These are phyloP conservation scores for Poa annua DNA, from an alignment of 176 grass and related monocot genomes.

Conservation along the genomic window DNA sequence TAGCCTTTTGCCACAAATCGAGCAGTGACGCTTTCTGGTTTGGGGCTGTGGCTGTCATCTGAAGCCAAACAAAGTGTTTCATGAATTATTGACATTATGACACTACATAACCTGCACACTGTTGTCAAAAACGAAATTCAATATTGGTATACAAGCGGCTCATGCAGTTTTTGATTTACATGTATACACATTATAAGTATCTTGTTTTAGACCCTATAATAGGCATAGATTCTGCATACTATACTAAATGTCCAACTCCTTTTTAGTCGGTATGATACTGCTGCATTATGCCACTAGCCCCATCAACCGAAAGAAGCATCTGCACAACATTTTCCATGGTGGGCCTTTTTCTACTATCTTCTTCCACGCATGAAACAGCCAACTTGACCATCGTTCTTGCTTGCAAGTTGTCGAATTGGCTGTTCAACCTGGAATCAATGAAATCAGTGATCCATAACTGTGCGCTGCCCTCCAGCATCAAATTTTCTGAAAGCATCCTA, in stretches of 20 bases:
- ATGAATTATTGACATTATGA: neutral
- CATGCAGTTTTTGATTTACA: neutral
- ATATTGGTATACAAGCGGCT: neutral
- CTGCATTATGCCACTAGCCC: slow-evolving; percentile 10
- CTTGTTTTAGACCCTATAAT: neutral
- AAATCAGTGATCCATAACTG: slow-evolving; percentile 8
- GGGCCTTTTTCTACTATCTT: slow-evolving; percentile 51
- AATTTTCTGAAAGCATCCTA: slow-evolving; percentile 36
- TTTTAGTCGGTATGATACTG: neutral
- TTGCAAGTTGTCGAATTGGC: slow-evolving; percentile 42
- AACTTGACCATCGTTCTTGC: slow-evolving; percentile 45
- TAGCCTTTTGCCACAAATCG: too few relatives aligned
- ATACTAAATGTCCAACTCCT: neutral
- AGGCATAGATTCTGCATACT: neutral
- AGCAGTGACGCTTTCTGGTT: too few relatives aligned
- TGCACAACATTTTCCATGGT: slow-evolving; percentile 50
- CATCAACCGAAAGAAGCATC: slow-evolving; percentile 52
- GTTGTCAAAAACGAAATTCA: neutral
- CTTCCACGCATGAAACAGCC: slow-evolving; percentile 43
- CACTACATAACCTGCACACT: neutral
- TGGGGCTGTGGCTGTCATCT: too few relatives aligned
- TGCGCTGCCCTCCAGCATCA: neutral
- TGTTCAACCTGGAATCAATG: slow-evolving; percentile 47
- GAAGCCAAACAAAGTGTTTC: too few relatives aligned
- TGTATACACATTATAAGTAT: neutral